Percentiles rank a stretch among this genome's conserved stretches.
These are phyloP conservation scores for Russula virescens DNA, from an alignment of 768 basidiomycete species.

Conservation along the genomic window DNA sequence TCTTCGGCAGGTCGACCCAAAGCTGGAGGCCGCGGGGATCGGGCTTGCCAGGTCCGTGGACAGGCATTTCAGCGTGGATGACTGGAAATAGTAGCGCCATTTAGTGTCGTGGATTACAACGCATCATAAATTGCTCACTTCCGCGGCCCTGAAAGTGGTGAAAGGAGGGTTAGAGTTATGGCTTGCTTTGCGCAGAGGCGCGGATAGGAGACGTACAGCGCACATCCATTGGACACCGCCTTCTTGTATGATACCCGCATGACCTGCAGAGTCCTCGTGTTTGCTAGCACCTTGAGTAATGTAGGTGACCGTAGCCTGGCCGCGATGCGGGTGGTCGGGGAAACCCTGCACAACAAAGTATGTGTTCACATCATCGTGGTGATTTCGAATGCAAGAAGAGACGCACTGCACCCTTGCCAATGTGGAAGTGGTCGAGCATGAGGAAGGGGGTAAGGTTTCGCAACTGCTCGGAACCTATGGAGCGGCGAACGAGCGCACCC, in stretches of 20 bases:
- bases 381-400: background rate
- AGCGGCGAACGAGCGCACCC: constrained; percentile 78
- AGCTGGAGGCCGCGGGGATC: constrained; percentile 83
- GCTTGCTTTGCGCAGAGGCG: background rate
- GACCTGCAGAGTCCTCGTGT: constrained; percentile 91
- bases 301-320: constrained; percentile 85
- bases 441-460: constrained; percentile 87
- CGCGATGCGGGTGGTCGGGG: constrained; percentile 90
- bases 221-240: constrained; percentile 98
- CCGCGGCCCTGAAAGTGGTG: constrained; percentile 45
- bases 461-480: constrained; percentile 70
- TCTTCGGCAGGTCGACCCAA: constrained; percentile 77
- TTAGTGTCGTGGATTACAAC: background rate
- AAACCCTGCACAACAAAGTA: constrained; percentile 51
- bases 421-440: constrained; percentile 81
- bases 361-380: background rate
- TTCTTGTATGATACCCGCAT: constrained; percentile 64
- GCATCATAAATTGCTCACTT: constrained; percentile 32
- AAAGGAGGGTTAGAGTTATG: constrained; percentile 1
- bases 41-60: constrained; percentile 57
- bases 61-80: constrained; percentile 86
- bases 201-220: constrained; percentile 44
- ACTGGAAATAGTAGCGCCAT: constrained; percentile 29
- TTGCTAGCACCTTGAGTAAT: constrained; percentile 76
- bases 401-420: constrained; percentile 60